phyloP scores from a whole-genome alignment of 306 rosid species.

The Calophaca sinica region DNA sequence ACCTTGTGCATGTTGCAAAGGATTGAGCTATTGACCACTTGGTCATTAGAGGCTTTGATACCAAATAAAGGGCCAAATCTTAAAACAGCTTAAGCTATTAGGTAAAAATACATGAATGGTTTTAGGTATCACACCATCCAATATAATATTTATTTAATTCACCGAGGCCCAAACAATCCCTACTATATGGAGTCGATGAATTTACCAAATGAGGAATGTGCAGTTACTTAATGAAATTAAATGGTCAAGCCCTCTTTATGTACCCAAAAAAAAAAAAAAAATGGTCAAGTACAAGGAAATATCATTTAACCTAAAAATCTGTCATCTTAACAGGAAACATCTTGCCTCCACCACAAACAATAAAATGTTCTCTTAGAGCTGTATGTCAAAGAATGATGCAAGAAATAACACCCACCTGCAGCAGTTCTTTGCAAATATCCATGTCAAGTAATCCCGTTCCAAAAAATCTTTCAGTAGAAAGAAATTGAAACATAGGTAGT shows the following conservation, averaged over 20 bases:
- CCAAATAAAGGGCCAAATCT: slow-evolving; percentile 16
- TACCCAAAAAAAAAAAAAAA: too few species aligned
- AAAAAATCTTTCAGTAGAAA: slow-evolving; percentile 72
- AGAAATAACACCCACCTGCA: slow-evolving; percentile 70
- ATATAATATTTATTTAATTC: slow-evolving; percentile 4
- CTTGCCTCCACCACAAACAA: slow-evolving; percentile 20
- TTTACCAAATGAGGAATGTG: slow-evolving; percentile 26
- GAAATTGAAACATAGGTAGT: slow-evolving; percentile 85
- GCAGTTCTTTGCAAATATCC: slow-evolving; percentile 80
- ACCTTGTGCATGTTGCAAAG: background rate
- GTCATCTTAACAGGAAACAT: slow-evolving; percentile 19
- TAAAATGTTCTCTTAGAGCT: slow-evolving; percentile 23
- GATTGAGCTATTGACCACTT: background rate
- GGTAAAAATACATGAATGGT: slow-evolving; percentile 11
- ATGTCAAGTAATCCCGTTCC: slow-evolving; percentile 66
- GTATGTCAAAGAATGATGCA: slow-evolving; percentile 25
- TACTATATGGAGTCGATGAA: slow-evolving; percentile 21
- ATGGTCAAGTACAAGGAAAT: slow-evolving; percentile 32
- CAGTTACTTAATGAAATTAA: slow-evolving; percentile 22
- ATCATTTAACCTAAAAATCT: slow-evolving; percentile 11
- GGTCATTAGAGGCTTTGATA: slow-evolving; percentile 16
- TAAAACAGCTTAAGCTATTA: background rate
- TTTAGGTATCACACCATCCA: slow-evolving; percentile 1
- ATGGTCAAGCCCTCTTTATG: too few species aligned
- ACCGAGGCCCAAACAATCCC: background rate